phyloP scores from a whole-genome alignment of 768 basidiomycete genomes.

The Tubosaeta sp. region DNA sequence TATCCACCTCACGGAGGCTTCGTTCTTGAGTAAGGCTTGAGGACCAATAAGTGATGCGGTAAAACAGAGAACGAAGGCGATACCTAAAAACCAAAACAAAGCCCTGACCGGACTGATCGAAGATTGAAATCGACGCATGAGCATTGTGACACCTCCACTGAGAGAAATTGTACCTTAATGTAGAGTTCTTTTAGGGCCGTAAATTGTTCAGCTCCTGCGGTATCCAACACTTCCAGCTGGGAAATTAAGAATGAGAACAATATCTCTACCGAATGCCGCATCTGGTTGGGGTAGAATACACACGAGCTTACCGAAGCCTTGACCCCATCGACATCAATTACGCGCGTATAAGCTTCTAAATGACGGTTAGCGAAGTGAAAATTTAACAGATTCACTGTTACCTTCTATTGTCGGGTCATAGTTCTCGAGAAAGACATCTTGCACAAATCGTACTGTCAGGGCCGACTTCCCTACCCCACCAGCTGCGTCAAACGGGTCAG shows the following conservation, averaged over 20 bases:
- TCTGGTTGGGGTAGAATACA: conserved; percentile 15
- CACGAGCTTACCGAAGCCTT: conserved; percentile 47
- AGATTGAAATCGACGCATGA: not conserved
- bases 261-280: conserved; percentile 2
- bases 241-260: conserved; percentile 10
- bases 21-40: conserved; percentile 75
- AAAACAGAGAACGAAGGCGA: not conserved
- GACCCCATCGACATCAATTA: conserved; percentile 63
- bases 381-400: conserved; percentile 18
- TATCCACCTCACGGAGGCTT: conserved; percentile 75
- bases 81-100: conserved; percentile 84
- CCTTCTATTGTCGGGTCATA: conserved; percentile 89
- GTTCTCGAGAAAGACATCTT: conserved; percentile 66
- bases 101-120: conserved; percentile 57
- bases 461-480: conserved; percentile 90
- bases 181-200: conserved; percentile 76
- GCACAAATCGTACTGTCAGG: conserved; percentile 74
- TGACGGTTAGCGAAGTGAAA: conserved; percentile 7
- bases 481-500: conserved; percentile 39
- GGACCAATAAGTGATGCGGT: not conserved
- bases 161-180: conserved; percentile 53
- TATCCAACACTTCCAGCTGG: conserved; percentile 78
- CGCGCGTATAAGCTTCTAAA: conserved; percentile 68
- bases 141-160: not conserved
- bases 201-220: conserved; percentile 85